These are phyloP conservation scores for Macrolepiota fuliginosa DNA, from an alignment of 768 basidiomycete genomes.

Conservation along the genomic window DNA sequence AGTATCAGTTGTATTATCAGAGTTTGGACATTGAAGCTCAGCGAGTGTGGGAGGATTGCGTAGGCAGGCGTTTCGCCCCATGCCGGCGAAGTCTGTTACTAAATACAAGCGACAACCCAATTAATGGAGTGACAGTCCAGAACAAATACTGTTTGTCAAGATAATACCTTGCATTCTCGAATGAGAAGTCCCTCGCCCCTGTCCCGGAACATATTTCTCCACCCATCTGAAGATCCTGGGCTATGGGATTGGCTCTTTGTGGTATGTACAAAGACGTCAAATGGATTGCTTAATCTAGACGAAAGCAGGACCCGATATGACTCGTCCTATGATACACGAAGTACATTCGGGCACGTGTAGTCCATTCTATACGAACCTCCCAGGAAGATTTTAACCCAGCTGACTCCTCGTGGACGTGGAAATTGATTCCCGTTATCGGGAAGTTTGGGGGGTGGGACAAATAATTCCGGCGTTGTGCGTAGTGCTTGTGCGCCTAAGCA, in stretches of 20 bases:
- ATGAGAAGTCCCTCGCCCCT: neutral
- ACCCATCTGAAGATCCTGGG: neutral
- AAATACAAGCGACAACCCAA: neutral
- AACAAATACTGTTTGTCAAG: neutral
- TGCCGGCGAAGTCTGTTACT: neutral
- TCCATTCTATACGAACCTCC: neutral
- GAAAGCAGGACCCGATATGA: slow-evolving; percentile 2
- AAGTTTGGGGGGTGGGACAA: neutral
- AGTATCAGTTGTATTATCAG: neutral
- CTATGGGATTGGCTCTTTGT: neutral
- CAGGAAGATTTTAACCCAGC: neutral
- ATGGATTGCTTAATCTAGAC: slow-evolving; percentile 3
- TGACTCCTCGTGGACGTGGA: slow-evolving; percentile 8
- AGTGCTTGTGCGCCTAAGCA: neutral
- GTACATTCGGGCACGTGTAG: neutral
- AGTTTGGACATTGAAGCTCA: slow-evolving; percentile 1
- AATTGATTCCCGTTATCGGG: slow-evolving; percentile 4
- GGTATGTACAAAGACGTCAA: slow-evolving; percentile 6
- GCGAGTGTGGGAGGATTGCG: slow-evolving; percentile 3
- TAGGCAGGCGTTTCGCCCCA: neutral
- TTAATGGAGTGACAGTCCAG: neutral
- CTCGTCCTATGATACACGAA: slow-evolving; percentile 1
- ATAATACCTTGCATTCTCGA: neutral
- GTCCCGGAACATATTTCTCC: slow-evolving; percentile 1
- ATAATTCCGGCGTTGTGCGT: neutral